A percentile compares a stretch with the other conserved stretches of the same genome.
These are phyloP conservation scores for Zoysia pacifica DNA, from an alignment of 176 grass and related monocot genomes.

Conservation along the genomic window DNA sequence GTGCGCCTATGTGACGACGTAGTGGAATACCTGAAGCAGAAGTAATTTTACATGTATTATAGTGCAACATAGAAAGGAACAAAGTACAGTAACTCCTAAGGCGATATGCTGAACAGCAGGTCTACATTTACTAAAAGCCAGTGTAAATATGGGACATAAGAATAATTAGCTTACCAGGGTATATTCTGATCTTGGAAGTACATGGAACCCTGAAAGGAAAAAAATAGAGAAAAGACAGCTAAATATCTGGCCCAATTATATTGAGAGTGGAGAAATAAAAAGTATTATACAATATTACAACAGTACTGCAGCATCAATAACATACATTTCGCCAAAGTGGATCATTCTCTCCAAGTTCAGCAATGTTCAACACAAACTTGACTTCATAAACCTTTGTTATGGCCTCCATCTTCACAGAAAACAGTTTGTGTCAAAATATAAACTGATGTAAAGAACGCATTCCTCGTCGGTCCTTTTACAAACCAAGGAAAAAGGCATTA, in stretches of 20 bases:
- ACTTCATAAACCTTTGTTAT: slow-evolving; percentile 56
- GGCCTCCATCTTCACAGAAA: slow-evolving; percentile 70
- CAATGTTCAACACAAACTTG: slow-evolving; percentile 71
- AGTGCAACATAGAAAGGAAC: background rate
- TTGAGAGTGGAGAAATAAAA: background rate
- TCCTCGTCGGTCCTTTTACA: background rate
- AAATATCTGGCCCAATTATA: slow-evolving; percentile 7
- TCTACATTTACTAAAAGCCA: background rate
- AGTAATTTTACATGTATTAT: background rate
- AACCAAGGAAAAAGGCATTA: background rate
- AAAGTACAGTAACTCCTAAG: background rate
- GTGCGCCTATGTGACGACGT: slow-evolving; percentile 44
- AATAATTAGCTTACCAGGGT: slow-evolving; percentile 57
- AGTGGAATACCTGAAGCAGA: slow-evolving; percentile 67
- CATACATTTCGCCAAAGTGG: slow-evolving; percentile 74
- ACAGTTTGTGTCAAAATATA: background rate
- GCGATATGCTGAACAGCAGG: background rate
- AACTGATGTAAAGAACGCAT: background rate
- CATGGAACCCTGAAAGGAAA: slow-evolving; percentile 59
- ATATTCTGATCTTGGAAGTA: slow-evolving; percentile 64
- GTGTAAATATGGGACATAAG: background rate
- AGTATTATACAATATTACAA: background rate
- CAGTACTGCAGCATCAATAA: slow-evolving; percentile 10
- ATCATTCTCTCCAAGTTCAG: slow-evolving; percentile 52
- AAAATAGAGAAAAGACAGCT: background rate